Percentiles rank a stretch among this genome's conserved stretches.
Evolutionary conservation across 495 filamentous ascomycete species (phyloP).

Genomic region (Aspergillus saccharolyticus): DNA sequence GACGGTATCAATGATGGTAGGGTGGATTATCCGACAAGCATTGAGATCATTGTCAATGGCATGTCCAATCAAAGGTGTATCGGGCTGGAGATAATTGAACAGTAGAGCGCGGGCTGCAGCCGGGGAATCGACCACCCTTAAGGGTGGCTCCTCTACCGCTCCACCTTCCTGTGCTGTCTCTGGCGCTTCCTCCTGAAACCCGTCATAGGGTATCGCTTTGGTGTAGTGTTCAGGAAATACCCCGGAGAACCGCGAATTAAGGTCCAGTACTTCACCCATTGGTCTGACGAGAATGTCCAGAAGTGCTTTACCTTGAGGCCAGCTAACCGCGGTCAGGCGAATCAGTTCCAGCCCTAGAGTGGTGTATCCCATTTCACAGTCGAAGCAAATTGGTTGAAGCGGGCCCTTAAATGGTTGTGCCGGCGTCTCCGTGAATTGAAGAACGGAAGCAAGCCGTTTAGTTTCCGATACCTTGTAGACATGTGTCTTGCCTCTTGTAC

Average conservation of each 20-base stretch:
- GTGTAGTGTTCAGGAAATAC: slow-evolving; percentile 69
- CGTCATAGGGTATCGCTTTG: slow-evolving; percentile 58
- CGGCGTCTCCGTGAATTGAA: slow-evolving; percentile 78
- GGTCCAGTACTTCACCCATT: slow-evolving; percentile 75
- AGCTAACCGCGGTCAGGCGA: slow-evolving; percentile 79
- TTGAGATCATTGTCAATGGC: slow-evolving; percentile 95
- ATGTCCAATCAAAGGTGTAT: slow-evolving; percentile 84
- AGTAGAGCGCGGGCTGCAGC: slow-evolving; percentile 66
- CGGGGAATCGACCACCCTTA: slow-evolving; percentile 70
- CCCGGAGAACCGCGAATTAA: slow-evolving; percentile 87
- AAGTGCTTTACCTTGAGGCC: slow-evolving; percentile 69
- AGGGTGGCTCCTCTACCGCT: slow-evolving; percentile 20
- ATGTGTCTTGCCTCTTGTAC: slow-evolving; percentile 61
- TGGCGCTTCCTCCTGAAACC: slow-evolving; percentile 11
- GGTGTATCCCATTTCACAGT: slow-evolving; percentile 98
- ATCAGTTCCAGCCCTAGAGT: slow-evolving; percentile 80
- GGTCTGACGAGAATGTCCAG: slow-evolving; percentile 85
- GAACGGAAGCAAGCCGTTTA: slow-evolving; percentile 68
- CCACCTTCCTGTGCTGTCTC: slow-evolving; percentile 14
- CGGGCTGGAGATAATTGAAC: slow-evolving; percentile 61
- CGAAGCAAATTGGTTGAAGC: slow-evolving; percentile 63
- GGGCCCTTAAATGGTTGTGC: slow-evolving; percentile 40
- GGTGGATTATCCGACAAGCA: slow-evolving; percentile 74
- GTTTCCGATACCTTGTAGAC: slow-evolving; percentile 81
- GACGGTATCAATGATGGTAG: slow-evolving; percentile 77